Evolutionary conservation across 2,329 filamentous ascomycete genomes (phyloP).

Genomic region (Magnaporthiopsis incrustans): DNA sequence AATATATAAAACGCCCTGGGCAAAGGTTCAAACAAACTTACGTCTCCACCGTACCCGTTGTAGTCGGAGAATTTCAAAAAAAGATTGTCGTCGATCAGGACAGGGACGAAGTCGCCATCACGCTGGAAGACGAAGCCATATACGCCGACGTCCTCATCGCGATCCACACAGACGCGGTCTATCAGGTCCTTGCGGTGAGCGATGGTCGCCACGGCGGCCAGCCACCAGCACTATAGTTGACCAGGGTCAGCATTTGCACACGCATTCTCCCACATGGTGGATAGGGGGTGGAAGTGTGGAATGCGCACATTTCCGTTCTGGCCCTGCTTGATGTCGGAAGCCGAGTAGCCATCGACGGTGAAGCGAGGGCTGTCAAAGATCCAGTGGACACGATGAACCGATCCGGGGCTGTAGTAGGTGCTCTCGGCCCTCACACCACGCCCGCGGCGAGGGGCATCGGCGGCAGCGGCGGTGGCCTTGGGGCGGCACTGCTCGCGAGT

Average conservation of each 20-base stretch:
- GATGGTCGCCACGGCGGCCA: slow-evolving; percentile 61
- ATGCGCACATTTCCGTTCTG: slow-evolving; percentile 45
- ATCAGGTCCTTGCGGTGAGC: slow-evolving; percentile 58
- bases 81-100: slow-evolving; percentile 66
- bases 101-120: slow-evolving; percentile 60
- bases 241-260: not conserved
- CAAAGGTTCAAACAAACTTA: not conserved
- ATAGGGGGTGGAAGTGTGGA: not conserved
- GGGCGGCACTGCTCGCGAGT: not conserved
- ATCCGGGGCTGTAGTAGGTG: slow-evolving; percentile 23
- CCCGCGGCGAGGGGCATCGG: not conserved
- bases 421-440: slow-evolving; percentile 10
- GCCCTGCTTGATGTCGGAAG: slow-evolving; percentile 35
- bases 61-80: slow-evolving; percentile 51
- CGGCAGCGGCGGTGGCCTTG: too few relatives aligned
- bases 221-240: slow-evolving; percentile 52
- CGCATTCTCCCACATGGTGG: too few relatives aligned
- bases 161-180: slow-evolving; percentile 57
- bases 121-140: slow-evolving; percentile 23
- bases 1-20: too few relatives aligned
- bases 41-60: slow-evolving; percentile 7
- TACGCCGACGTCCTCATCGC: slow-evolving; percentile 48
- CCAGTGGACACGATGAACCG: slow-evolving; percentile 34
- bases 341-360: slow-evolving; percentile 47
- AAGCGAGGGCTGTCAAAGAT: slow-evolving; percentile 57